Base-by-base conservation (phyloP, 805 yeast species). In the Maudiozyma barnettii region DNA sequence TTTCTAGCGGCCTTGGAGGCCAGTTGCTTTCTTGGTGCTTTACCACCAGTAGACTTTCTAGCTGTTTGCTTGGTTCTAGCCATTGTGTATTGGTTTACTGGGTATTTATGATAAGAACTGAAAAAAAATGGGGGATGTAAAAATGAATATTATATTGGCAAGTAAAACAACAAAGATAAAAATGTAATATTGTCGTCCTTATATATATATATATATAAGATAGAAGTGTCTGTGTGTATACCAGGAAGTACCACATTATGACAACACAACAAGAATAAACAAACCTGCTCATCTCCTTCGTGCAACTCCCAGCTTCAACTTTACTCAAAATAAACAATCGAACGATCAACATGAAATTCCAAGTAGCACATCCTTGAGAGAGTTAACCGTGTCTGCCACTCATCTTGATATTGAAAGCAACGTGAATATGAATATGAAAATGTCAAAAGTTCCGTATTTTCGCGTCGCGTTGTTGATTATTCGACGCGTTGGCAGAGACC, bases 11-110 rank as follows among this genome's bases (percentile, higher is more conserved):
- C 95, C 75, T 84, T 84, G 53, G 95, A 84, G 55, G 95, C 95
- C 64, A 84, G 75, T 72, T 84, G 95, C 72, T 84, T 84, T 84
- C 95, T 84, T 80, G 95, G 95, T 43, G 95, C 95, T 72, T 84
- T 84, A 80, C 95, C 95, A 81, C 95, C 95, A 62, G 95, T 84
- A 57, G 93, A 84, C 72, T 84, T 84, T 84, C 95, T 84, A 63
- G 95, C 93, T 58, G 95, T 84, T 79, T 84, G 95, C 71, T 84
- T 84, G 54, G 95, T 84, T 84, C 93, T 84, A 65, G 95, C 95
- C 95, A 84, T 84, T 67, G 54, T 56, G 33, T 33, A 7, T 37
- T 37, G 23, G 23, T 37, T 37, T 37, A 16, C 39, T 41, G 39
- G 39, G 13, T 49, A 12, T 14, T 30, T 35, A 33, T 19, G 10